A percentile compares a stretch with the other conserved stretches of the same genome.
Evolutionary conservation across 257 asterid genomes (phyloP).

Genomic region (Fraxinus pennsylvanica): DNA sequence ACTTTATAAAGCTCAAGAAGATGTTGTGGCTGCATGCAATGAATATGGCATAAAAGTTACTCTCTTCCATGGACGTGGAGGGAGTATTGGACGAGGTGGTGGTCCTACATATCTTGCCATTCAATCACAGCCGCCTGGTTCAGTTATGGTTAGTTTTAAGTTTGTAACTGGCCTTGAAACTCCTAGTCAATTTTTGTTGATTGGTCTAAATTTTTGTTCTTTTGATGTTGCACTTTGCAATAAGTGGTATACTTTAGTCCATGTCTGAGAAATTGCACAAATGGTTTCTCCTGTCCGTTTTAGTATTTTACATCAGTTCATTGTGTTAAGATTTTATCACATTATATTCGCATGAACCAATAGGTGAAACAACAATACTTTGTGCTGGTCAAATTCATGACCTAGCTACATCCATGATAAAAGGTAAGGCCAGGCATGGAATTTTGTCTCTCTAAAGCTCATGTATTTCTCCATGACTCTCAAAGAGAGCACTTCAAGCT

Average conservation of each 20-base stretch:
- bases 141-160: slow-evolving; percentile 74
- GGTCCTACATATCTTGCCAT: slow-evolving; percentile 96
- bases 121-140: slow-evolving; percentile 98
- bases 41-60: slow-evolving; percentile 85
- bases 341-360: background rate
- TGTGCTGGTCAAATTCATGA: background rate
- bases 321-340: background rate
- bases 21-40: slow-evolving; percentile 89
- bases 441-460: background rate
- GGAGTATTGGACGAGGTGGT: slow-evolving; percentile 99
- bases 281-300: background rate
- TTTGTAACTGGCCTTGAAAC: background rate
- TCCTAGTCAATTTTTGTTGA: background rate
- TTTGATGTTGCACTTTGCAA: background rate
- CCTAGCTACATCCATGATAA: background rate
- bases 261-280: background rate
- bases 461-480: background rate
- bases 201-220: background rate
- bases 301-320: background rate
- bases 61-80: slow-evolving; percentile 98
- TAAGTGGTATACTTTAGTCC: background rate
- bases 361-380: background rate
- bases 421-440: background rate
- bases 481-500: background rate
- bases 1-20: slow-evolving; percentile 98